Evolutionary conservation across 805 yeast genomes (phyloP).

Genomic region (Nakazawaea wickerhamii): DNA sequence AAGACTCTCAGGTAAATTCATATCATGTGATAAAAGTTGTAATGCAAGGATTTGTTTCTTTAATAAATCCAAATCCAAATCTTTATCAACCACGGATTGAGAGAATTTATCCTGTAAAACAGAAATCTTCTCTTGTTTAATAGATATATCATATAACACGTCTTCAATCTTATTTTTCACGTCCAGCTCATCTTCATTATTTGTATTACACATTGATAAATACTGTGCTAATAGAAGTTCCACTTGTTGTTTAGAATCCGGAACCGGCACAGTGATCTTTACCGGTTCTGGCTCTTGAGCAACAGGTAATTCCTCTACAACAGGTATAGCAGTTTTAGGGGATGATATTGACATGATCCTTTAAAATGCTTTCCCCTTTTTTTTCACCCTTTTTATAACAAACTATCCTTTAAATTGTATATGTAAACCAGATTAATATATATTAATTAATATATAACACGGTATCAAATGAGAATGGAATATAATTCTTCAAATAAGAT

Average conservation of each 20-base stretch:
- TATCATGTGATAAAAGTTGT: constrained; percentile 58
- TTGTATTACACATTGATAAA: constrained; percentile 19
- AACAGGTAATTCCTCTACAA: not conserved
- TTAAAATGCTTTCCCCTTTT: too few relatives aligned
- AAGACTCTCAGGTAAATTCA: constrained; percentile 54
- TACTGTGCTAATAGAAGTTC: constrained; percentile 24
- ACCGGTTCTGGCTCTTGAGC: constrained; percentile 14
- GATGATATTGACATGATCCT: constrained; percentile 2
- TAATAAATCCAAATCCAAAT: constrained; percentile 41
- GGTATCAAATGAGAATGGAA: too few relatives aligned
- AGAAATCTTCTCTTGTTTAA: constrained; percentile 32
- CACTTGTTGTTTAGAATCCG: constrained; percentile 21
- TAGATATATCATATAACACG: constrained; percentile 33
- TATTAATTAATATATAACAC: too few relatives aligned
- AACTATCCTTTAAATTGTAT: too few relatives aligned
- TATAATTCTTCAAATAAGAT: too few relatives aligned
- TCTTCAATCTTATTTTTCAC: constrained; percentile 43
- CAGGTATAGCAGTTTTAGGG: not conserved
- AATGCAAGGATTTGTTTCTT: constrained; percentile 57
- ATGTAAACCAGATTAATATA: too few relatives aligned
- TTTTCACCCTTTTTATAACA: too few relatives aligned
- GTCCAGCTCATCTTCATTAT: constrained; percentile 15
- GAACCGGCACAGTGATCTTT: constrained; percentile 19
- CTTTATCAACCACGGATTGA: constrained; percentile 17
- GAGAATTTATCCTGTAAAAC: constrained; percentile 20